Evolutionary conservation across 306 rosid species (phyloP).

Genomic region (Vachellia collinsii): DNA sequence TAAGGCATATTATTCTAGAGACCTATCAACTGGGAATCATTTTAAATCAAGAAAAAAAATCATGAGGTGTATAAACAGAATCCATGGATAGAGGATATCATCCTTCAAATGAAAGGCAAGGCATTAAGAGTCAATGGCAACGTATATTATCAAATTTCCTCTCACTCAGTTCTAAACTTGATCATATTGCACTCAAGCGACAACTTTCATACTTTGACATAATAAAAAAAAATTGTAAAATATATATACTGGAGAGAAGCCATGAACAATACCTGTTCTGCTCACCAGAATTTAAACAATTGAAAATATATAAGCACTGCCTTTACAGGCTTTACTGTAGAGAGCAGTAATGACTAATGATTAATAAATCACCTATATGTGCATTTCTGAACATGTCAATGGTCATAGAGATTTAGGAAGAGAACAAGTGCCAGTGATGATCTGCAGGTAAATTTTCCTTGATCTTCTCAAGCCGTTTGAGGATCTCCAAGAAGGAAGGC

Average conservation of each 20-base stretch:
- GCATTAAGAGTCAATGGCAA: conserved; percentile 5
- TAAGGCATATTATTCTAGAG: not conserved
- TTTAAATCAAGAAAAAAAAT: not conserved
- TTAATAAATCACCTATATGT: conserved; percentile 24
- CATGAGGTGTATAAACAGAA: not conserved
- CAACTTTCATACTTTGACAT: not conserved
- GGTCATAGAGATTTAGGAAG: conserved; percentile 44
- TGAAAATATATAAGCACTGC: conserved; percentile 27
- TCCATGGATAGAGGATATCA: conserved; percentile 7
- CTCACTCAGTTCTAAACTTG: conserved; percentile 1
- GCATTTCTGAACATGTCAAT: conserved; percentile 26
- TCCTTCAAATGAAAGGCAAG: not conserved
- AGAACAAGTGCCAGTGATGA: conserved; percentile 75
- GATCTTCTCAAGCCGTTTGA: conserved; percentile 75
- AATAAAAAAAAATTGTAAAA: not conserved
- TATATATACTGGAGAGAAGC: conserved; percentile 14
- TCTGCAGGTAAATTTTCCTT: conserved; percentile 73
- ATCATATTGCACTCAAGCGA: conserved; percentile 13
- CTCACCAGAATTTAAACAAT: conserved; percentile 36
- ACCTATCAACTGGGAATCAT: not conserved
- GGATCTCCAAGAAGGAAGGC: conserved; percentile 85
- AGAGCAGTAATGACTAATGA: conserved; percentile 31
- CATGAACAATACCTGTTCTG: conserved; percentile 32
- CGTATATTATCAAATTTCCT: not conserved
- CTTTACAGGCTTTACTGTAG: conserved; percentile 29